Conservation (phyloP, 176 grass and related monocot species). For the Triticum aestivum region DNA sequence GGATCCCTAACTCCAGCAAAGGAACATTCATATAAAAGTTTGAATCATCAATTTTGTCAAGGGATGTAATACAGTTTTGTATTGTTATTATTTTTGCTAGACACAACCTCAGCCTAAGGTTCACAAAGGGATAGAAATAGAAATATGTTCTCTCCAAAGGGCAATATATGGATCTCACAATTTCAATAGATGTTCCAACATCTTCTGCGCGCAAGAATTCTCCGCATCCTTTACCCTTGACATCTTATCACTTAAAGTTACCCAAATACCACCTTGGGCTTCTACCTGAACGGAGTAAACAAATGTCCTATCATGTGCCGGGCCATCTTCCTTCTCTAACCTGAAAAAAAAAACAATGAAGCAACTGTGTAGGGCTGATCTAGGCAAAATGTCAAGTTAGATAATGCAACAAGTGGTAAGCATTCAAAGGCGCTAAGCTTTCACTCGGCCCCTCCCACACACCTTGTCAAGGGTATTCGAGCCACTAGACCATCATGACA, state of each 20-base stretch:
- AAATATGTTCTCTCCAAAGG: not conserved
- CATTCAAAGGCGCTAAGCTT: too few relatives aligned
- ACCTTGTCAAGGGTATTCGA: too few relatives aligned
- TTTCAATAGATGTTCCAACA: constrained; percentile 40
- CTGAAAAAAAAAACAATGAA: constrained; percentile 40
- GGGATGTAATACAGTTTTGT: not conserved
- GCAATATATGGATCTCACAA: constrained; percentile 6
- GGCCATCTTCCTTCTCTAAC: constrained; percentile 73
- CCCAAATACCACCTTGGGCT: constrained; percentile 17
- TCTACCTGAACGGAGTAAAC: constrained; percentile 67
- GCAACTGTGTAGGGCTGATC: not conserved
- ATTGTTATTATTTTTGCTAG: not conserved
- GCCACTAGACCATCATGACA: too few relatives aligned
- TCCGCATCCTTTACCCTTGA: constrained; percentile 77
- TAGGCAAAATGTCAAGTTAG: not conserved
- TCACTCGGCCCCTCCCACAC: too few relatives aligned
- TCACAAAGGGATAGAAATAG: not conserved
- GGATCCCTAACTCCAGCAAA: not conserved
- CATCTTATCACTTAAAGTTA: constrained; percentile 53
- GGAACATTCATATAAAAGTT: not conserved
- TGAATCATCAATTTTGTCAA: not conserved
- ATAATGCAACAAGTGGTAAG: not conserved
- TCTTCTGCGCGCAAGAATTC: constrained; percentile 65
- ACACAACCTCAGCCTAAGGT: not conserved
- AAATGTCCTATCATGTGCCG: constrained; percentile 63